These are phyloP conservation scores for Amphicarpaea edgeworthii DNA, from an alignment of 306 rosid genomes.

Conservation along the genomic window DNA sequence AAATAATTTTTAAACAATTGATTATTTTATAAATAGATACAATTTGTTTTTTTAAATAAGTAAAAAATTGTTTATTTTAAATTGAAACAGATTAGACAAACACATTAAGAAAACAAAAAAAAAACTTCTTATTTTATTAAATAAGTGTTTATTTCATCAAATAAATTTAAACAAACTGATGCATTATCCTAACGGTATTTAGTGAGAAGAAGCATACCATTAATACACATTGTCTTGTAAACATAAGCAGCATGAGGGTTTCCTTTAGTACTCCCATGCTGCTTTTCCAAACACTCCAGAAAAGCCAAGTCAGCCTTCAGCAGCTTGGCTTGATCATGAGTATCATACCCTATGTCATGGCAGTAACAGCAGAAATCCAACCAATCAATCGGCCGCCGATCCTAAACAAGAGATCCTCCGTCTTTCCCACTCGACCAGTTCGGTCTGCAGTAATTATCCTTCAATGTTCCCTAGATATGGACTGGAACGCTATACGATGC, in stretches of 20 bases:
- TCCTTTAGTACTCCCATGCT: constrained; percentile 75
- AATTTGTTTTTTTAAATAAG: too few relatives aligned
- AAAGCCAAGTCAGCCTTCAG: constrained; percentile 88
- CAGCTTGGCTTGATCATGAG: constrained; percentile 79
- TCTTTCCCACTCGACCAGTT: constrained; percentile 98
- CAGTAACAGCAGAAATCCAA: constrained; percentile 97
- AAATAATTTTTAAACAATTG: too few relatives aligned
- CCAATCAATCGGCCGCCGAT: constrained; percentile 94
- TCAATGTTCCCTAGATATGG: too few relatives aligned
- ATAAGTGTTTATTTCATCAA: too few relatives aligned
- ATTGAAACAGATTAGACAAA: too few relatives aligned
- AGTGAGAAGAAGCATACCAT: constrained; percentile 57
- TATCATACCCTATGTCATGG: constrained; percentile 95
- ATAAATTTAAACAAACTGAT: too few relatives aligned
- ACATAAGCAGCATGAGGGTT: constrained; percentile 69
- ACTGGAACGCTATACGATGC: too few relatives aligned
- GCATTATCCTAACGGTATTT: not conserved
- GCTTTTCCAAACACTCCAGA: constrained; percentile 92
- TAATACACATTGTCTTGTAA: constrained; percentile 83
- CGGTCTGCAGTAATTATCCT: constrained; percentile 98
- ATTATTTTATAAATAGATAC: too few relatives aligned
- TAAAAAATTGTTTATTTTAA: too few relatives aligned
- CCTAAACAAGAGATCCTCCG: constrained; percentile 83
- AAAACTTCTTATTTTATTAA: too few relatives aligned
- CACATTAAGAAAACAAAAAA: too few relatives aligned